Base-by-base conservation (phyloP, 2,329 filamentous ascomycete genomes). In the Alternaria brassicicola region DNA sequence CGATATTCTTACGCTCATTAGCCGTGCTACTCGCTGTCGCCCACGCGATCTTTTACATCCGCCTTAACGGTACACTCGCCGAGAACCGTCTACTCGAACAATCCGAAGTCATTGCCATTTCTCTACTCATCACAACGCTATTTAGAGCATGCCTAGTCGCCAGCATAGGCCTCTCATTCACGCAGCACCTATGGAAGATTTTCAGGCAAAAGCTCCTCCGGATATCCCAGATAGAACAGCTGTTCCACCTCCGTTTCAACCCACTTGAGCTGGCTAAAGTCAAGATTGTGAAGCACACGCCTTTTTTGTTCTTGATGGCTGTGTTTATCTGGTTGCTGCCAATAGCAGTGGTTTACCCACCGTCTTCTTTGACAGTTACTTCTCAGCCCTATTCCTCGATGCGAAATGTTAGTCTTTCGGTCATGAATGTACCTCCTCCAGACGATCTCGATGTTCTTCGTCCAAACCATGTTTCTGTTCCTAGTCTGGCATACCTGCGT, bases 261-360 rank as follows among this genome's bases (percentile, higher is more conserved):
- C 35, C 35, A 1, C n/a, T 36, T 10, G 35, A 36, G n/a, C 8
- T 36, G 17, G 35, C 35, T 13, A 36, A 36, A 5, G 35, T 36
- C 17, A 36, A 19, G 3, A 36, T 36, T 17, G 17, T 36, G 15
- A 9, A 15, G 8, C 2, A 8, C 3, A 35, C 33, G 12, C 35
- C n/a, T 5, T 36, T 36, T 6, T 19, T 36, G 12, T 45, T 53
- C 28, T 8, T 23, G 6, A 49, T 57, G 17, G 57, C 52, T 6
- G 1, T 50, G 3, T 48, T 31, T n/a, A 30, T 50, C 15, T 61
- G 57, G 57, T 8, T 49, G 7, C 12, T 58, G 17, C 31, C 31
- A 8, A 17, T 63, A 15, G 57, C 57, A 5, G 33, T 42, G 12
- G 50, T 61, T 6, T 63, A 61, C 28, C 61, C 61, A 2, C 61